Conservation (phyloP, 441 rosid species). For the Gossypium gossypioides region DNA sequence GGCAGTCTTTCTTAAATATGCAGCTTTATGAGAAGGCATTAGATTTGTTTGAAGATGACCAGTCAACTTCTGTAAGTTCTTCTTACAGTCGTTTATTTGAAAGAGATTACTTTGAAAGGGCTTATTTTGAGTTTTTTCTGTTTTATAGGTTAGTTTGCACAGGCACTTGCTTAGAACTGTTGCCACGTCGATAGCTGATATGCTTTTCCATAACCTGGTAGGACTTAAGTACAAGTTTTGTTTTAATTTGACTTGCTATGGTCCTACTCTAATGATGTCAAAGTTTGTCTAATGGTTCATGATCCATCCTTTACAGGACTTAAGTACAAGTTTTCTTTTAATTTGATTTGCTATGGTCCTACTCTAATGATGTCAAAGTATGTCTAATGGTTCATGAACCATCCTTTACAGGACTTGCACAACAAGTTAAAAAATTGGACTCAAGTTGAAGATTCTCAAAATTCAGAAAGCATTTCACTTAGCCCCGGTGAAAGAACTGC, state of each 20-base stretch:
- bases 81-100: slow-evolving; percentile 9
- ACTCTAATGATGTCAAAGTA: slow-evolving; percentile 12
- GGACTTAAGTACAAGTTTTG: slow-evolving; percentile 15
- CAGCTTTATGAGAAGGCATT: slow-evolving; percentile 88
- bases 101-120: slow-evolving; percentile 17
- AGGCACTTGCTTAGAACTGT: slow-evolving; percentile 82
- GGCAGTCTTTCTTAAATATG: slow-evolving; percentile 78
- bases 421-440: slow-evolving; percentile 75
- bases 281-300: slow-evolving; percentile 16
- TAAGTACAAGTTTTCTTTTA: slow-evolving; percentile 14
- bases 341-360: slow-evolving; percentile 9
- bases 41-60: slow-evolving; percentile 85
- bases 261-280: slow-evolving; percentile 9
- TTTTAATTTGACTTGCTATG: slow-evolving; percentile 8
- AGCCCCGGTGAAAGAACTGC: slow-evolving; percentile 56
- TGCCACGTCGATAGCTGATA: slow-evolving; percentile 61
- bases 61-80: slow-evolving; percentile 69
- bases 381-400: slow-evolving; percentile 15
- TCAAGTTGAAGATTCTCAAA: slow-evolving; percentile 55
- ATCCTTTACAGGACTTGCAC: slow-evolving; percentile 48
- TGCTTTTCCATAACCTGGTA: slow-evolving; percentile 69
- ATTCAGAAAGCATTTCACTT: slow-evolving; percentile 39
- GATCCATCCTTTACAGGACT: slow-evolving; percentile 40
- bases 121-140: slow-evolving; percentile 11
- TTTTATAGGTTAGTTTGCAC: slow-evolving; percentile 70